Base-by-base conservation (phyloP, 495 filamentous ascomycete genomes). In the Penicillium turbatum region DNA sequence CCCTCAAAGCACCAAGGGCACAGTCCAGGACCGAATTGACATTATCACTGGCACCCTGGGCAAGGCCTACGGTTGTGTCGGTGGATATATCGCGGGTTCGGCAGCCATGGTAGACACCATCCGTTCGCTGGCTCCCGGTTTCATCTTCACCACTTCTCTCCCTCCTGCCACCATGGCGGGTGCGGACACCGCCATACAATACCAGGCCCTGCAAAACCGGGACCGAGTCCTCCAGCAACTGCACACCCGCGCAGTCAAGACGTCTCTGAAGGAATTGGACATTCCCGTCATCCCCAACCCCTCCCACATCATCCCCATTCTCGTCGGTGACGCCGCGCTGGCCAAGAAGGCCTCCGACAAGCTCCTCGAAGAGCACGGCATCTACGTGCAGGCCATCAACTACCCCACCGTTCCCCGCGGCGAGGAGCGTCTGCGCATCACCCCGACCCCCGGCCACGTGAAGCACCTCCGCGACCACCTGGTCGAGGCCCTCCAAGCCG, bases 241-340 rank as follows among this genome's bases (percentile, higher is more conserved):
- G 50, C 93, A 98, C 76, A 97, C 95, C 3, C 86, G 89, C 37
- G 88, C 89, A 4, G 90, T 96, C 35, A 97, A 97, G 71, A 81
- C 86, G 36, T 79, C 85, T 0, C 74, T 98, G 37, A 78, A 78
- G 56, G 86, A 79, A 2, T 77, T 82, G 48, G 86, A 92, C 64
- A 96, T 98, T 54, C 93, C 93, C n/a, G 95, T 98, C 35, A 97
- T 98, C 48, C 93, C 93, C 15, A 98, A 98, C 70, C 95, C 93
- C 0, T 90, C 86, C 19, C 93, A 98, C 73, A 98, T 98, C 70
- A 80, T 98, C 46, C 93, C 93, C 11, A 82, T 97, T 39, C 79
- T 98, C 6, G 93, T 98, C 39, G 93, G 93, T 30, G 90, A 92
- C 62, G 93, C 95, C 30, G 92, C 92, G 68, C 75, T 95, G n/a